phyloP scores from a whole-genome alignment of 2,329 filamentous ascomycete genomes.

The Pestalotiopsis fici region DNA sequence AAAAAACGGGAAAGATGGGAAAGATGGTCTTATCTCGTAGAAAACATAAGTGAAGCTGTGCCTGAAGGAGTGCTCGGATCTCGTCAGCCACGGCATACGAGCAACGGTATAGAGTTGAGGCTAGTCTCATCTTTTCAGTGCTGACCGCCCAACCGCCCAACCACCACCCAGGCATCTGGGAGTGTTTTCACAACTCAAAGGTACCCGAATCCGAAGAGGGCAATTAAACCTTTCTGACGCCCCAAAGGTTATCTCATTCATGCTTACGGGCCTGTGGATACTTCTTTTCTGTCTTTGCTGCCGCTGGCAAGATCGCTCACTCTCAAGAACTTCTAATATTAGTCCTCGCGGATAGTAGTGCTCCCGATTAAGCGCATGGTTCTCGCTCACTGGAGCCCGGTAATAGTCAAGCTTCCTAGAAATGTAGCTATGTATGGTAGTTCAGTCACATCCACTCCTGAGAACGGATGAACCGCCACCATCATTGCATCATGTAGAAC shows the following conservation, averaged over 20 bases:
- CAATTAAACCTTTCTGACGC: slow-evolving; percentile 1
- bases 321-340: not conserved
- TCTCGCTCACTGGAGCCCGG: not conserved
- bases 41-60: not conserved
- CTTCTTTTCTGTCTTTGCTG: not conserved
- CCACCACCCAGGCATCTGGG: not conserved
- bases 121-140: slow-evolving; percentile 3
- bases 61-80: not conserved
- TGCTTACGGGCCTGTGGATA: not conserved
- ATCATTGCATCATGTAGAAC: not conserved
- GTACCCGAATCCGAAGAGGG: not conserved
- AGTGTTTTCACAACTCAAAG: not conserved
- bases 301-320: not conserved
- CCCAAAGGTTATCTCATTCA: not conserved
- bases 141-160: not conserved
- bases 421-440: not conserved
- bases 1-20: not conserved
- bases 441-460: not conserved
- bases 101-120: not conserved
- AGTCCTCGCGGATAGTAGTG: not conserved
- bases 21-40: not conserved
- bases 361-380: not conserved
- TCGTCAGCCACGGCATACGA: not conserved
- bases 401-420: not conserved
- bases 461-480: not conserved